Percentiles rank a stretch among this genome's conserved stretches.
phyloP scores from a whole-genome alignment of 78 protist genomes.

The Dictyostelium brefeldianum region DNA sequence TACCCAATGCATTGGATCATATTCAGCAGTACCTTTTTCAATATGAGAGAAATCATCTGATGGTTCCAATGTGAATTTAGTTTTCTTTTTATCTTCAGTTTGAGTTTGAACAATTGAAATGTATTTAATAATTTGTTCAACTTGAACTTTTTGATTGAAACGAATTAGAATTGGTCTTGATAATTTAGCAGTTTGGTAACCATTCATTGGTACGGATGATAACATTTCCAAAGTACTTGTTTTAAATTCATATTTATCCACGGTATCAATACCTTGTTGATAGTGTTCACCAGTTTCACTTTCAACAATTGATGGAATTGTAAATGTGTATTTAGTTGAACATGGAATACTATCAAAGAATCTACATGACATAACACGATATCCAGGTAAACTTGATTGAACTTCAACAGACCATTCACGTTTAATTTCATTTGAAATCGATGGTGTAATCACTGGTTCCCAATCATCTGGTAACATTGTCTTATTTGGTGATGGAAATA shows the following conservation, averaged over 20 bases:
- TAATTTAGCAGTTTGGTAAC: not conserved
- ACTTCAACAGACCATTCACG: not conserved
- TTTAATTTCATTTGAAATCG: not conserved
- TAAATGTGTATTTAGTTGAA: conserved; percentile 2
- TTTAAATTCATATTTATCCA: not conserved
- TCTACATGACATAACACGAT: not conserved
- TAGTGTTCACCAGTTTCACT: conserved; percentile 22
- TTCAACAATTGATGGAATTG: not conserved
- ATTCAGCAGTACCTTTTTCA: not conserved
- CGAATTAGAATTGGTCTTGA: conserved; percentile 18
- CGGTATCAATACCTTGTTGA: not conserved
- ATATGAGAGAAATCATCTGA: conserved; percentile 21
- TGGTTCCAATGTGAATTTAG: conserved; percentile 19
- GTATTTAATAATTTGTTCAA: conserved; percentile 15
- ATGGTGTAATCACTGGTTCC: conserved; percentile 26
- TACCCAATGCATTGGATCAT: conserved; percentile 16
- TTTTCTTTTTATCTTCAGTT: conserved; percentile 37
- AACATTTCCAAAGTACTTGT: not conserved
- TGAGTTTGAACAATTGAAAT: not conserved
- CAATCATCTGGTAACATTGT: not conserved
- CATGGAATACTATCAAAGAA: not conserved
- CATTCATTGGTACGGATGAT: not conserved
- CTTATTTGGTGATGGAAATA: no score
- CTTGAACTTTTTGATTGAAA: conserved; percentile 56
- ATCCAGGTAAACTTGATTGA: not conserved